Evolutionary conservation across 768 basidiomycete genomes (phyloP), one percentile per base, ranked within the genome.

Genomic region (Podaxis mareebaensis): DNA sequence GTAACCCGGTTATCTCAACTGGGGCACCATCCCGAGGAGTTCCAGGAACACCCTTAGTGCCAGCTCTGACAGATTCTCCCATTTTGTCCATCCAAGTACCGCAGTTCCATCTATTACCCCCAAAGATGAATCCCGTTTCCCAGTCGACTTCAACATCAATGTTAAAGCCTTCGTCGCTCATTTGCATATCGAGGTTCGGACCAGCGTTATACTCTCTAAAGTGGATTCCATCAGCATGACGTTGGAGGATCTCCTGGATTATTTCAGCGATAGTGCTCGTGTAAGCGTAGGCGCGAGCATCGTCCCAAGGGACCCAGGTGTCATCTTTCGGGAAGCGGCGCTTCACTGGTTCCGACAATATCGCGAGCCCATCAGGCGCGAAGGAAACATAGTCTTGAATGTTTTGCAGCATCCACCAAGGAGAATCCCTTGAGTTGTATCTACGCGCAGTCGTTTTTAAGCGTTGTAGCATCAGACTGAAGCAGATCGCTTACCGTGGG

Each of bases 51-150:
- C 97, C 97, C 75, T 96, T 97, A 58, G 91, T 98, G 1, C 95
- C 93, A 3, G 97, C 96, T 68, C 87, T 92, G 64, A 79, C 80
- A 2, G 92, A 95, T 72, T 96, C 95, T 49, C 97, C 97, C 94
- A 96, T 96, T 83, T 96, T 96, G 79, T 96, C 95, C 95, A 95
- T 95, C 95, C 95, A 96, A 1, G 95, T 96, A 11, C 95, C 95
- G 72, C 95, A 96, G 69, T 96, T 96, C 69, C 83, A 76, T 60
- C 78, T 77, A 73, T 88, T 99, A 7, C 97, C 97, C 28, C 97
- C 97, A 64, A 86, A 81, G 67, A 96, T 86, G 64, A 99, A 74
- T 1, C 97, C 97, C 1, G 93, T 98, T 67, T 83, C 80, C 97
- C 97, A 99, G 74, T 99, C 95, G n/a, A 98, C 95, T 26, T 86